Conservation (phyloP, 2,329 filamentous ascomycete species). For the Hypoxylon sp. region DNA sequence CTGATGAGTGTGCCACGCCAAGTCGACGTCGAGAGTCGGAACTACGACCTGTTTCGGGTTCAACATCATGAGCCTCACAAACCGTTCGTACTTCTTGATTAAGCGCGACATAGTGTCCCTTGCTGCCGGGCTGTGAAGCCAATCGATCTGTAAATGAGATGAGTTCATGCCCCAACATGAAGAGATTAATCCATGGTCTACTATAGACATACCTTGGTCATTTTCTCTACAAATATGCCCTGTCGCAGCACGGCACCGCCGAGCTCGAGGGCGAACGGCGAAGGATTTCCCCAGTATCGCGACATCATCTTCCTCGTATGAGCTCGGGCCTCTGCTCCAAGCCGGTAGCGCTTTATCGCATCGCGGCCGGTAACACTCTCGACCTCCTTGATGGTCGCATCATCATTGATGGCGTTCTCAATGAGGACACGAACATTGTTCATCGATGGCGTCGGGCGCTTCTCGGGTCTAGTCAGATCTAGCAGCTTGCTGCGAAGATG, state of each 20-base stretch:
- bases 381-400: slow-evolving; percentile 55
- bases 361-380: slow-evolving; percentile 50
- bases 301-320: slow-evolving; percentile 76
- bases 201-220: slow-evolving; percentile 64
- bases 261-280: slow-evolving; percentile 74
- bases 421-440: slow-evolving; percentile 64
- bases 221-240: slow-evolving; percentile 76
- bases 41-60: slow-evolving; percentile 66
- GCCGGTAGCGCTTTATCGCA: slow-evolving; percentile 41
- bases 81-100: slow-evolving; percentile 73
- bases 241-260: slow-evolving; percentile 75
- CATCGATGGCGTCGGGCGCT: slow-evolving; percentile 59
- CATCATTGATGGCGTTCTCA: slow-evolving; percentile 58
- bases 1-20: slow-evolving; percentile 87
- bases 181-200: not conserved
- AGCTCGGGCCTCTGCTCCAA: slow-evolving; percentile 53
- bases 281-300: slow-evolving; percentile 77
- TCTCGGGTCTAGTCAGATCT: slow-evolving; percentile 53
- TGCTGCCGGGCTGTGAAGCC: slow-evolving; percentile 78
- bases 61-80: slow-evolving; percentile 68
- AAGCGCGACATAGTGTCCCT: slow-evolving; percentile 73
- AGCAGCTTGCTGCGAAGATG: slow-evolving; percentile 59
- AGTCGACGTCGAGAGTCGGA: slow-evolving; percentile 79
- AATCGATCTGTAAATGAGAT: slow-evolving; percentile 67
- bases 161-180: not conserved